Percentiles rank a stretch among this genome's conserved stretches.
These are phyloP conservation scores for Trichoderma sp. DNA, from an alignment of 2,329 filamentous ascomycete species.

Conservation along the genomic window DNA sequence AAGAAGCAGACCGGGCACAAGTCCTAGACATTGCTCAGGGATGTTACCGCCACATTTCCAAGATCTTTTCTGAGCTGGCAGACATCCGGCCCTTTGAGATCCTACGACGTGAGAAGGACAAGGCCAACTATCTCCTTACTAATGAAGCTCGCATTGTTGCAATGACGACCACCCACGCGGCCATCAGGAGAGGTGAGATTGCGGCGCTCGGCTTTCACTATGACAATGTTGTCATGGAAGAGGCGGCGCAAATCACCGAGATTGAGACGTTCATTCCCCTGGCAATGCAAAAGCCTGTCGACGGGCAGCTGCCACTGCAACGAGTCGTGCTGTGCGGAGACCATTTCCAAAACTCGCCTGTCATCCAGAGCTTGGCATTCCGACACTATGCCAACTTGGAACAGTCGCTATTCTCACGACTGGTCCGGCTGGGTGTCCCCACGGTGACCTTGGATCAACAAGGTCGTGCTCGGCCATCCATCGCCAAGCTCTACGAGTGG, in stretches of 20 bases:
- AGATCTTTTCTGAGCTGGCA: slow-evolving; percentile 88
- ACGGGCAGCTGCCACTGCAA: slow-evolving; percentile 76
- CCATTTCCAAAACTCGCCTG: slow-evolving; percentile 93
- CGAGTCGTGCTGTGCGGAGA: slow-evolving; percentile 92
- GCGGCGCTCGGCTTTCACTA: slow-evolving; percentile 92
- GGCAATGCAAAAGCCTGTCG: slow-evolving; percentile 81
- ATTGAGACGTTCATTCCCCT: slow-evolving; percentile 96
- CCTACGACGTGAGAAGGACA: slow-evolving; percentile 82
- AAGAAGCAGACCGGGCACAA: slow-evolving; percentile 65
- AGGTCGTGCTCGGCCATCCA: slow-evolving; percentile 83
- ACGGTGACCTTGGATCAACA: slow-evolving; percentile 89
- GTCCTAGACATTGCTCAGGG: slow-evolving; percentile 77
- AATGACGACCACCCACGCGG: slow-evolving; percentile 98
- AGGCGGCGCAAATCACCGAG: slow-evolving; percentile 96
- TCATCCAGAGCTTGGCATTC: slow-evolving; percentile 93
- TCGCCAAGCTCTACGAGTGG: slow-evolving; percentile 92
- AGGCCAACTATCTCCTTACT: slow-evolving; percentile 91
- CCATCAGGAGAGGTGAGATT: slow-evolving; percentile 91
- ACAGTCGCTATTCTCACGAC: slow-evolving; percentile 89
- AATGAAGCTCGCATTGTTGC: slow-evolving; percentile 97
- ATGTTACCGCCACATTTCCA: slow-evolving; percentile 85
- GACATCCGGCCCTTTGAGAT: slow-evolving; percentile 97
- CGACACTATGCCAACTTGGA: slow-evolving; percentile 94
- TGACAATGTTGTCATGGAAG: slow-evolving; percentile 97
- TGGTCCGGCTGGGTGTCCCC: slow-evolving; percentile 91